phyloP scores from a whole-genome alignment of 345 rosid genomes.

The Tarenaya hassleriana region DNA sequence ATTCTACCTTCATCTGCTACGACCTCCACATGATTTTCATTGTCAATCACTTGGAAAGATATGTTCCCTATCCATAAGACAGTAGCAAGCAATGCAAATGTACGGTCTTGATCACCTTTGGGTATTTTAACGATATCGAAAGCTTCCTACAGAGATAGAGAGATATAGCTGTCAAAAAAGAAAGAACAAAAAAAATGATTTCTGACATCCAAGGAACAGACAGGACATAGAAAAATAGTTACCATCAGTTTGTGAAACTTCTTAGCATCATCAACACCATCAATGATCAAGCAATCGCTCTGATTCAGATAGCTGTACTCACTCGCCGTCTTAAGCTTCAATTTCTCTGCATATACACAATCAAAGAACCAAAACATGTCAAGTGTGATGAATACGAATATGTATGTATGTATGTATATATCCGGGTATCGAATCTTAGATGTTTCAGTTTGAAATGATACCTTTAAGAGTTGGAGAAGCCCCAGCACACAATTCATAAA shows the following conservation, averaged over 20 bases:
- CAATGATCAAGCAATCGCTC: slow-evolving; percentile 67
- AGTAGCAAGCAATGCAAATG: slow-evolving; percentile 78
- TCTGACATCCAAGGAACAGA: not conserved
- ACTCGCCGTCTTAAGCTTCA: slow-evolving; percentile 63
- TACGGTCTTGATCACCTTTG: slow-evolving; percentile 69
- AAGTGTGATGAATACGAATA: too few species aligned
- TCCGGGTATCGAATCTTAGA: too few species aligned
- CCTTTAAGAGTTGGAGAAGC: slow-evolving; percentile 73
- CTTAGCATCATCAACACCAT: slow-evolving; percentile 80
- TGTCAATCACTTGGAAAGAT: slow-evolving; percentile 61
- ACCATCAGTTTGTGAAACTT: slow-evolving; percentile 29
- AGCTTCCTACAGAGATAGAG: slow-evolving; percentile 54
- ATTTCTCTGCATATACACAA: slow-evolving; percentile 50
- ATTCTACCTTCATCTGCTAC: slow-evolving; percentile 68
- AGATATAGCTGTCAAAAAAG: slow-evolving; percentile 7
- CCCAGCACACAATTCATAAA: slow-evolving; percentile 97
- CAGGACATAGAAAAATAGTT: too few species aligned
- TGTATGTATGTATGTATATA: too few species aligned
- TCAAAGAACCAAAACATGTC: not conserved
- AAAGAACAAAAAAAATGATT: not conserved
- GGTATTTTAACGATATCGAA: slow-evolving; percentile 59
- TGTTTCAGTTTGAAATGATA: slow-evolving; percentile 17
- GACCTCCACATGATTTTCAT: slow-evolving; percentile 83
- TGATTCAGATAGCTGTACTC: slow-evolving; percentile 80
- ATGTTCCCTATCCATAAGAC: slow-evolving; percentile 89